Base-by-base conservation (phyloP, 768 basidiomycete species). In the Suillus fuscotomentosus region DNA sequence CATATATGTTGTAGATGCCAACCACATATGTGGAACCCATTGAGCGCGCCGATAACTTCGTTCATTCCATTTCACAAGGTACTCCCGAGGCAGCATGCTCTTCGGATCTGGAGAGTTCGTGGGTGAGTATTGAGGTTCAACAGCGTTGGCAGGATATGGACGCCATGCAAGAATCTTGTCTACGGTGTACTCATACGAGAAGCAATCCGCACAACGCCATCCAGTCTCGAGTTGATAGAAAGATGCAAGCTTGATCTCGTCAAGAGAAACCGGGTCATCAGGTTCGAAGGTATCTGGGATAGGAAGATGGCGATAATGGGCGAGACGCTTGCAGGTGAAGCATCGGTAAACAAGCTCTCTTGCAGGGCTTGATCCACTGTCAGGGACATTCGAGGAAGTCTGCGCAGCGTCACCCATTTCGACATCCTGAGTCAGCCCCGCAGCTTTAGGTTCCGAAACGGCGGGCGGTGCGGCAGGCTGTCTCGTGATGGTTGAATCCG, bases 21-120 rank as follows among this genome's bases (percentile, higher is more conserved):
- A 80, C 94, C 94, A 98, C 81, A 90, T 88, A 70, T 98, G 95
- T 38, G 94, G 91, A 2, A 97, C 94, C 95, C 95, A 98, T 73
- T 90, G 84, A 13, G 85, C 78, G 50, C 90, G 85, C 61, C 91
- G 81, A 75, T 92, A 98, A 67, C 94, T 92, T 53, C 90, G 79
- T 47, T 82, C 87, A 10, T 76, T 75, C 94, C 95, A 98, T 74
- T 98, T 98, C 62, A 98, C 87, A 14, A 98, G 86, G 73, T 98
- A 98, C 75, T 97, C 94, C 51, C 96, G 80, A n/a, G 92, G 93
- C 17, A 96, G 81, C 41, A 78, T 69, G 31, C 79, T 73, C 73
- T 88, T 95, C 73, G 81, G 81, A 67, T 86, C 77, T 0, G 84
- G 79, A 3, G 77, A 69, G 60, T 83, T 77, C 56, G 79, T 80